Evolutionary conservation across 2,329 filamentous ascomycete species (phyloP).

Genomic region (Fusarium albidum): DNA sequence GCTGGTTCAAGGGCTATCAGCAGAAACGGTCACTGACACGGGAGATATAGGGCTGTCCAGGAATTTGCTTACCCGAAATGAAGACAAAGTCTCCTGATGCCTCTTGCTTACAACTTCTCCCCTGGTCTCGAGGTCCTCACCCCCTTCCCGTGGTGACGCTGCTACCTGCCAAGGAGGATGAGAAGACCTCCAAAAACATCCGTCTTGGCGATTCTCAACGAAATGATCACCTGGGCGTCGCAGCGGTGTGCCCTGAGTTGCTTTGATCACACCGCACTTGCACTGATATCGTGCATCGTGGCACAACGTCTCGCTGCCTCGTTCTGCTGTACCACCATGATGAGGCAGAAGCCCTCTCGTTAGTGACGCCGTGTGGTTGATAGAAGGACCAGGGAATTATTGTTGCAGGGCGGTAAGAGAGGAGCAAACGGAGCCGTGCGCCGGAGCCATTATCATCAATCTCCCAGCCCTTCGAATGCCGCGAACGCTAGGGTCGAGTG

Average conservation of each 20-base stretch:
- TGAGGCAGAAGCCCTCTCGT: background rate
- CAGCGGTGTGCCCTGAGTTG: background rate
- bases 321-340: background rate
- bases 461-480: conserved; percentile 8
- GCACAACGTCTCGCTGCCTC: conserved; percentile 15
- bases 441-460: conserved; percentile 18
- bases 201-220: background rate
- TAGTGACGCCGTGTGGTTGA: background rate
- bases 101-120: conserved; percentile 9
- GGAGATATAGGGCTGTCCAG: background rate
- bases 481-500: conserved; percentile 31
- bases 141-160: conserved; percentile 4
- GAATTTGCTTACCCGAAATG: conserved; percentile 23
- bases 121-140: conserved; percentile 19
- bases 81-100: conserved; percentile 19
- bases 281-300: conserved; percentile 3
- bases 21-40: conserved; percentile 7
- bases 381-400: background rate
- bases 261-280: background rate
- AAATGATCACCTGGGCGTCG: conserved; percentile 3
- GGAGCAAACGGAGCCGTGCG: too few species aligned
- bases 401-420: too few species aligned
- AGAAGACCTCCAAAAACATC: background rate
- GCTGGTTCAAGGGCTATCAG: background rate
- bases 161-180: background rate